Base-by-base conservation (phyloP, 805 yeast genomes). In the Myxozyma monticola region DNA sequence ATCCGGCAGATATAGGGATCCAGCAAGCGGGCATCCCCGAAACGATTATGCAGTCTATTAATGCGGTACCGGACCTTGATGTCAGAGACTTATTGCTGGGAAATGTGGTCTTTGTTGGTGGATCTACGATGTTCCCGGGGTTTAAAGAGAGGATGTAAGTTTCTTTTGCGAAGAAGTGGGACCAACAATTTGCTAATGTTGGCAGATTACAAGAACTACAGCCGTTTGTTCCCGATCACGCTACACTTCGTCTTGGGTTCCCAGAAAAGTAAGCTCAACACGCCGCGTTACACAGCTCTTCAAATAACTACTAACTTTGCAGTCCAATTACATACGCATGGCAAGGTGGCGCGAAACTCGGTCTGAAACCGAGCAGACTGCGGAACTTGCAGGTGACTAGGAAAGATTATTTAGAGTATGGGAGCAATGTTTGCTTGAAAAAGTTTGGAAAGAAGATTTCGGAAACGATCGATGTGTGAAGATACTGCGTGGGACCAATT, bases 371-470 rank as follows among this genome's bases (percentile, higher is more conserved):
- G 6, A 71, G 65, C 2, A 45, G 64, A 33, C 71, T 76, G 48
- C 69, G 72, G 17, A 73, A 77, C 33, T 77, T 83, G 15, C 74
- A 81, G 47, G 81, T 93, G 5, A 76, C 95, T 0, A 79, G 83
- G 52, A 79, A 81, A 49, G 98, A 93, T 43, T 93, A 89, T 62
- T 75, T 79, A 57, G 99, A 93, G 66, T 84, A 87, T 63, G 99
- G 99, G 4, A 20, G 25, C 4, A 52, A 44, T 28, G 37, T 48
- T 6, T 52, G 56, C 20, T 14, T 48, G 29, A 14, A 35, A 24
- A 48, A 41, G 34, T 52, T 48, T 39, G 53, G 56, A 10, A 34
- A 28, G 31, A 28, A 28, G 31, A 9, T 10, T n/a, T n/a, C n/a
- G n/a, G n/a, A n/a, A n/a, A n/a, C n/a, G n/a, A n/a, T n/a, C n/a